Conservation (phyloP, 2,329 filamentous ascomycete species). For the Colletotrichum theobromicola region DNA sequence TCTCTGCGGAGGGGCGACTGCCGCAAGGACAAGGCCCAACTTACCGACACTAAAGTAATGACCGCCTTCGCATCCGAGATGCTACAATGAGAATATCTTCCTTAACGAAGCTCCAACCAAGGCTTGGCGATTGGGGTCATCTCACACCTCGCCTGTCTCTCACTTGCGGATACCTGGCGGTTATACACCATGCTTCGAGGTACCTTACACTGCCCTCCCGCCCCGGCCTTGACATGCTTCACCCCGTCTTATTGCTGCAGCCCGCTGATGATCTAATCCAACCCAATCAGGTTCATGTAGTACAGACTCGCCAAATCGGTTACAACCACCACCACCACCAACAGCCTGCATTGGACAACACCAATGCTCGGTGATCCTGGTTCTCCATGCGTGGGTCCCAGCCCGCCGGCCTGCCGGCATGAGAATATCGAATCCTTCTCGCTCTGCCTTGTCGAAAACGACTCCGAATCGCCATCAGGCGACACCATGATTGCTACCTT, state of each 20-base stretch:
- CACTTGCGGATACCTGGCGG: neutral
- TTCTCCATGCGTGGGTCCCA: neutral
- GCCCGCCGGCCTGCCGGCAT: neutral
- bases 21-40: neutral
- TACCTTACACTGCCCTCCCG: neutral
- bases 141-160: neutral
- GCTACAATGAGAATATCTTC: neutral
- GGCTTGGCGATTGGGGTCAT: neutral
- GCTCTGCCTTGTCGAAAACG: neutral
- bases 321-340: neutral
- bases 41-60: neutral
- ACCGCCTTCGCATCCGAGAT: neutral
- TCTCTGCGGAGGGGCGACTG: neutral
- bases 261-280: slow-evolving; percentile 3
- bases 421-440: neutral
- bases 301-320: neutral
- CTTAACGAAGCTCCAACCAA: neutral
- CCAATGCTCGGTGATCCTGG: neutral
- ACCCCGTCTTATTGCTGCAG: neutral
- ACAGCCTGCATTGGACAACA: neutral
- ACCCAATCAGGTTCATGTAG: neutral
- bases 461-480: neutral
- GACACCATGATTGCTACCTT: neutral
- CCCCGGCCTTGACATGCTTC: neutral
- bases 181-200: neutral